These are phyloP conservation scores for Magnaporthales sp. DNA, from an alignment of 2,329 filamentous ascomycete genomes.

Conservation along the genomic window DNA sequence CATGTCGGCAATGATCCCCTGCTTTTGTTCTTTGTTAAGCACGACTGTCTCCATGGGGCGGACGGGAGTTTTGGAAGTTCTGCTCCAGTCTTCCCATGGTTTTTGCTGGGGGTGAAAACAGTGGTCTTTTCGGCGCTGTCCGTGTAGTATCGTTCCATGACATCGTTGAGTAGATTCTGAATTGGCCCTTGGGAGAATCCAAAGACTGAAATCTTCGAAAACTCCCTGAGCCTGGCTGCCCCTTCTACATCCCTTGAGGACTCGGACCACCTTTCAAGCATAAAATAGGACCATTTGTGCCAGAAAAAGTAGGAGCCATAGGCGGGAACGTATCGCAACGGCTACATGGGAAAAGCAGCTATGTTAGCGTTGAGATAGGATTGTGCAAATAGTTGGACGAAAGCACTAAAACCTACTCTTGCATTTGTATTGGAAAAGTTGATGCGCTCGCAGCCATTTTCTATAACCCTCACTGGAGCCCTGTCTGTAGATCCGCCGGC, in stretches of 20 bases:
- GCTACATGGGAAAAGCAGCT: slow-evolving; percentile 18
- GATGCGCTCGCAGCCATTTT: slow-evolving; percentile 34
- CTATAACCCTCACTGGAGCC: slow-evolving; percentile 24
- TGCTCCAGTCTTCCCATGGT: slow-evolving; percentile 41
- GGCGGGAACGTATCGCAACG: slow-evolving; percentile 44
- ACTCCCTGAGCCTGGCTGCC: slow-evolving; percentile 24
- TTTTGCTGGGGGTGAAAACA: slow-evolving; percentile 43
- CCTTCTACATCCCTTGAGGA: slow-evolving; percentile 26
- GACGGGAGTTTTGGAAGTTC: slow-evolving; percentile 54
- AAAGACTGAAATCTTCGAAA: slow-evolving; percentile 44
- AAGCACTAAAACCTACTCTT: slow-evolving; percentile 24
- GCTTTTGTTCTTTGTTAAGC: slow-evolving; percentile 58
- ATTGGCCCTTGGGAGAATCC: slow-evolving; percentile 41
- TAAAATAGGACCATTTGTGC: slow-evolving; percentile 42
- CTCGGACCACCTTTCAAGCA: slow-evolving; percentile 36
- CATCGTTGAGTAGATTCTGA: slow-evolving; percentile 44
- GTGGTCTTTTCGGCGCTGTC: slow-evolving; percentile 47
- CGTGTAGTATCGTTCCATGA: slow-evolving; percentile 41
- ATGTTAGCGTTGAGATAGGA: neutral
- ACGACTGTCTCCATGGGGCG: slow-evolving; percentile 69
- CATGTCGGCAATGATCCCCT: slow-evolving; percentile 59
- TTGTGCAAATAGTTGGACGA: neutral
- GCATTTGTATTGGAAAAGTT: slow-evolving; percentile 52
- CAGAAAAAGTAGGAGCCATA: slow-evolving; percentile 45
- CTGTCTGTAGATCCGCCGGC: slow-evolving; percentile 36